Evolutionary conservation across 1,284 basidiomycete species (phyloP).

Genomic region (Ustilago tritici): DNA sequence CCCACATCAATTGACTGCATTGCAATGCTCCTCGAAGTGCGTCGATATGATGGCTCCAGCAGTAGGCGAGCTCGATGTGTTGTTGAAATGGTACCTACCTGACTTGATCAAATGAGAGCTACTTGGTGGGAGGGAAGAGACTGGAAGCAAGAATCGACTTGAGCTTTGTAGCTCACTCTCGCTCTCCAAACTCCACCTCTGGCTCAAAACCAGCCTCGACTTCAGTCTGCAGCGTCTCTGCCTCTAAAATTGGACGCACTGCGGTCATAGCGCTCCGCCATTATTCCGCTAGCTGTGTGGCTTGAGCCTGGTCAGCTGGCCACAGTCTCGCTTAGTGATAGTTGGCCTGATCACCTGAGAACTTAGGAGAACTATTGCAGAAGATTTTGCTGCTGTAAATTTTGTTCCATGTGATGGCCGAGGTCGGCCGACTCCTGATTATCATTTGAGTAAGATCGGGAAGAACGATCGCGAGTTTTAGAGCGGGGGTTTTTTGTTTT

Average conservation of each 20-base stretch:
- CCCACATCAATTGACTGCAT: constrained; percentile 11
- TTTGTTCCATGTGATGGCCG: too few species aligned
- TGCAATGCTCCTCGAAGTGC: constrained; percentile 1
- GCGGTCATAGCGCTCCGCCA: constrained; percentile 27
- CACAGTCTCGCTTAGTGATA: constrained; percentile 2
- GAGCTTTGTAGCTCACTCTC: constrained; percentile 48
- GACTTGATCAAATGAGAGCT: constrained; percentile 57
- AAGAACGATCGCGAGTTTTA: too few species aligned
- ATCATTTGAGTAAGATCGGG: too few species aligned
- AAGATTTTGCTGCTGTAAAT: background rate
- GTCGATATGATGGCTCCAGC: constrained; percentile 19
- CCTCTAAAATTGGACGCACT: constrained; percentile 13
- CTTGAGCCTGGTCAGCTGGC: constrained; percentile 18
- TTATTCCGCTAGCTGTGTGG: background rate
- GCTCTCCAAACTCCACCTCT: constrained; percentile 16
- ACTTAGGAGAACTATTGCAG: background rate
- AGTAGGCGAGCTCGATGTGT: constrained; percentile 11
- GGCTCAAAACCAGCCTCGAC: background rate
- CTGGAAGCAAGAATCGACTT: background rate
- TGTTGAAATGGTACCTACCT: constrained; percentile 36
- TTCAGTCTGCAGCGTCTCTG: background rate
- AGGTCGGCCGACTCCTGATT: background rate
- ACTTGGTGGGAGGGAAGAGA: constrained; percentile 53
- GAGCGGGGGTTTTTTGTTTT: too few species aligned
- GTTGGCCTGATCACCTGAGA: constrained; percentile 14